phyloP scores from a whole-genome alignment of 768 basidiomycete species.

The Leucosporidium yakuticum region DNA sequence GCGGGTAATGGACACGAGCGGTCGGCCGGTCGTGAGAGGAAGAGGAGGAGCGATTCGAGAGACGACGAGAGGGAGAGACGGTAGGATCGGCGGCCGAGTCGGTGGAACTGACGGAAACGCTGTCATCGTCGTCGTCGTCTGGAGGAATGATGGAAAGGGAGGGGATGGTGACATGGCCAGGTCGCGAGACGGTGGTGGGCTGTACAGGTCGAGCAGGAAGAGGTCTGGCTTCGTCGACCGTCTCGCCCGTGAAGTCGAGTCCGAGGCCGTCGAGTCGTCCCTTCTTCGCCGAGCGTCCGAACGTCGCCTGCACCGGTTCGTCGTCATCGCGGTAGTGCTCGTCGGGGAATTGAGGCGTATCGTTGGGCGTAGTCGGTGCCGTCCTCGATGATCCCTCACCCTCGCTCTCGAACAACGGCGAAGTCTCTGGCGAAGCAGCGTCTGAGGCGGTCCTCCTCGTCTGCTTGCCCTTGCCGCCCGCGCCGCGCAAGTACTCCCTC shows the following conservation, averaged over 20 bases:
- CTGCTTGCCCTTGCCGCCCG: background rate
- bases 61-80: conserved; percentile 15
- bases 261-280: conserved; percentile 18
- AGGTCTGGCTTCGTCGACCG: background rate
- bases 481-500: background rate
- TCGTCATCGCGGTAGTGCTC: conserved; percentile 22
- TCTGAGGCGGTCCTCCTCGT: conserved; percentile 16
- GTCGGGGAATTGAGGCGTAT: conserved; percentile 13
- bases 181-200: background rate
- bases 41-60: conserved; percentile 14
- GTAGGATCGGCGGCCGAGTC: conserved; percentile 20
- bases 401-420: conserved; percentile 26
- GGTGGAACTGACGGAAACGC: background rate
- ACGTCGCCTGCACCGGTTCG: conserved; percentile 6
- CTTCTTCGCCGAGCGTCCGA: conserved; percentile 3
- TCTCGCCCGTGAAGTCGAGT: conserved; percentile 10
- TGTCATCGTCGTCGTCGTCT: conserved; percentile 5
- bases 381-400: conserved; percentile 9
- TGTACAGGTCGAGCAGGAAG: background rate
- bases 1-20: background rate
- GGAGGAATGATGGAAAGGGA: conserved; percentile 27
- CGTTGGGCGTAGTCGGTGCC: conserved; percentile 29
- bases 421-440: conserved; percentile 13
- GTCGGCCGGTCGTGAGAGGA: background rate
- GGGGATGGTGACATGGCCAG: conserved; percentile 9